These are phyloP conservation scores for Leccinum rimulosum DNA, from an alignment of 768 basidiomycete species.

Conservation along the genomic window DNA sequence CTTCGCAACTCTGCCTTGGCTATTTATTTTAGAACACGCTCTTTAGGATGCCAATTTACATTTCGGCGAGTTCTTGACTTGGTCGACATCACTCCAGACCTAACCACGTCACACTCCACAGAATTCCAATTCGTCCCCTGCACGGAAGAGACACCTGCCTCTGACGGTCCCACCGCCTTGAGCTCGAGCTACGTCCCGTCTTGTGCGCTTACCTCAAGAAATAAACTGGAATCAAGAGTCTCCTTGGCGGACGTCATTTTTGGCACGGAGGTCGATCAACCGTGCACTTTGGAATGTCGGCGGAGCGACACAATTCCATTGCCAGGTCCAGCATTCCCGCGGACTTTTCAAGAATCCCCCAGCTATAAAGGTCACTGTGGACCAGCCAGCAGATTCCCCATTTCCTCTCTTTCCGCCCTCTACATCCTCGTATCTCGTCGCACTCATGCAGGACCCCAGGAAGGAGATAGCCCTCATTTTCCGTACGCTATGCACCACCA, in stretches of 20 bases:
- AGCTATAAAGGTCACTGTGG: conserved; percentile 14
- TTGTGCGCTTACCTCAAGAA: neutral
- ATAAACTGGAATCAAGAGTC: neutral
- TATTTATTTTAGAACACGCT: neutral
- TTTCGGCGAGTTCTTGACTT: neutral
- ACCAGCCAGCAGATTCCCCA: neutral
- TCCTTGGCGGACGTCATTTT: neutral
- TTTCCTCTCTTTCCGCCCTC: neutral
- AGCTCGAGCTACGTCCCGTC: neutral
- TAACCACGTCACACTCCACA: neutral
- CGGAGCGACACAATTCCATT: neutral
- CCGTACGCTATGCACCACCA: conserved; percentile 43
- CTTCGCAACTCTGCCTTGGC: neutral
- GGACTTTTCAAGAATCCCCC: neutral
- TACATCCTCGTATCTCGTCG: neutral
- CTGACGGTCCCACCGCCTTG: neutral
- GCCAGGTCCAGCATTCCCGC: neutral
- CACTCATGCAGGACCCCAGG: conserved; percentile 55
- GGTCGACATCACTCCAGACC: neutral
- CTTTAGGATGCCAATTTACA: neutral
- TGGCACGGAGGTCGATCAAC: neutral
- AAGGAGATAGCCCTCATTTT: conserved; percentile 48
- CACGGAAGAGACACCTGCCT: neutral
- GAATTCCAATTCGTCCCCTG: conserved; percentile 1
- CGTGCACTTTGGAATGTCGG: conserved; percentile 7